Conservation (phyloP, 148 eudicot genomes). For the Polygonum maritimum region DNA sequence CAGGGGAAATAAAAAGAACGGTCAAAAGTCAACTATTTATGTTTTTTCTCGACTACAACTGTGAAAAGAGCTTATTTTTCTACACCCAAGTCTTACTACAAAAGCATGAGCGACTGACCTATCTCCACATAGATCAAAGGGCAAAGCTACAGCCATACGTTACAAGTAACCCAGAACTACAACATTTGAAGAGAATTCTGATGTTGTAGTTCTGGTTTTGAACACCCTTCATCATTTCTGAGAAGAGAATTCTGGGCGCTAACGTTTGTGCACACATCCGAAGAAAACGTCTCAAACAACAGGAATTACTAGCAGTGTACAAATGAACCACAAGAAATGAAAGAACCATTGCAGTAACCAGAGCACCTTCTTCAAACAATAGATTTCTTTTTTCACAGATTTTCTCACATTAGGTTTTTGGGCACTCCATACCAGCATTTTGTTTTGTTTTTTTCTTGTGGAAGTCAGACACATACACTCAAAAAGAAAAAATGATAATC, state of each 20-base stretch:
- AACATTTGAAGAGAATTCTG: too few species aligned
- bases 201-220: too few species aligned
- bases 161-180: too few species aligned
- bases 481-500: neutral
- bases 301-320: neutral
- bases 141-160: too few species aligned
- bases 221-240: neutral
- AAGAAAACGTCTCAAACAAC: neutral
- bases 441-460: neutral
- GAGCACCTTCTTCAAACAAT: slow-evolving; percentile 5
- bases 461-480: neutral
- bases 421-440: slow-evolving; percentile 6
- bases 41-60: too few species aligned
- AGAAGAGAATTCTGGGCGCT: neutral
- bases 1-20: too few species aligned
- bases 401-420: neutral
- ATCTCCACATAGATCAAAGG: too few species aligned
- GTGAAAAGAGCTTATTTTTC: too few species aligned
- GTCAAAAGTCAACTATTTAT: too few species aligned
- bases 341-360: neutral
- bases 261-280: neutral
- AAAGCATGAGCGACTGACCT: too few species aligned
- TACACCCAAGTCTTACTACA: too few species aligned
- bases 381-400: neutral
- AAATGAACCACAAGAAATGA: neutral